Conservation (phyloP, 495 filamentous ascomycete species). For the Penicillium mononematosum region DNA sequence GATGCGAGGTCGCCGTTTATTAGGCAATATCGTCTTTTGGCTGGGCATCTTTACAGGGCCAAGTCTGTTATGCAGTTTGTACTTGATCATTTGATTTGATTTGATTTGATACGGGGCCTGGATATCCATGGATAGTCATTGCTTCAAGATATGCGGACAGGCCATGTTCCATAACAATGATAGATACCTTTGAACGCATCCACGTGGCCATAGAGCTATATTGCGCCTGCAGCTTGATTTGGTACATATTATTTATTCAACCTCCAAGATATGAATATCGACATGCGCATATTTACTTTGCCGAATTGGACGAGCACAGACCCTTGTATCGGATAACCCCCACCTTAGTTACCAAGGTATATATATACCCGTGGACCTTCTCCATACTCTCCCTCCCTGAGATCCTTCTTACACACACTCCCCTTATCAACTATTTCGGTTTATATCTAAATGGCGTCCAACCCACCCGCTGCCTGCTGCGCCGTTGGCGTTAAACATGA, state of each 20-base stretch:
- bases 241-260: background rate
- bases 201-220: background rate
- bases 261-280: no score
- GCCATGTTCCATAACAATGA: background rate
- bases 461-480: constrained; percentile 48
- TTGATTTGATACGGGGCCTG: no score
- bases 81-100: constrained; percentile 60
- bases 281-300: no score
- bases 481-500: constrained; percentile 39
- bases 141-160: background rate
- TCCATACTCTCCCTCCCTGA: background rate
- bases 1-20: constrained; percentile 54
- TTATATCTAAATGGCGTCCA: constrained; percentile 43
- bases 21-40: constrained; percentile 77
- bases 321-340: background rate
- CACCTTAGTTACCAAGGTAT: no score
- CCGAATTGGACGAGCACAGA: background rate
- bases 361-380: no score
- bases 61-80: constrained; percentile 68
- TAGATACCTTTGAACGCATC: background rate
- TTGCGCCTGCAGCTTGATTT: background rate
- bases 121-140: background rate
- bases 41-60: constrained; percentile 68
- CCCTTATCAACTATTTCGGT: background rate
- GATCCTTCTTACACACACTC: background rate